Percentiles rank a stretch among this genome's conserved stretches.
phyloP scores from a whole-genome alignment of 257 asterid species.

The Leptodermis oblonga region DNA sequence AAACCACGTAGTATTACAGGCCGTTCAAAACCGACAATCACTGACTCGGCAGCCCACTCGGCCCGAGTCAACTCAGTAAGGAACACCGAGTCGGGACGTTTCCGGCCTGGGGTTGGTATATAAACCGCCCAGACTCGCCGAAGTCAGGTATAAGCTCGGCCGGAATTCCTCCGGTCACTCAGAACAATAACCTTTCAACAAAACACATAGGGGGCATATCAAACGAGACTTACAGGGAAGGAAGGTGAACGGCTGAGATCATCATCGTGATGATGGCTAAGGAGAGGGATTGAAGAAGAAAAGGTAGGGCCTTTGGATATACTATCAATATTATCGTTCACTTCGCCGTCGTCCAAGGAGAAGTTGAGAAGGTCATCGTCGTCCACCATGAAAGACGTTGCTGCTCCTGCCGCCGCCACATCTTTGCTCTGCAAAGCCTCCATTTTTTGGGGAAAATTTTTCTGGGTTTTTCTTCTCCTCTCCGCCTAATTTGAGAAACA shows the following conservation, averaged over 20 bases:
- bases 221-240: slow-evolving; percentile 32
- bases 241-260: slow-evolving; percentile 16
- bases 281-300: slow-evolving; percentile 21
- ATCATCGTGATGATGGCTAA: slow-evolving; percentile 16
- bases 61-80: slow-evolving; percentile 5
- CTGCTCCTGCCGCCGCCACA: slow-evolving; percentile 18
- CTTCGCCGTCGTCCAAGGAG: slow-evolving; percentile 54
- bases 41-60: slow-evolving; percentile 11
- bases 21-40: background rate
- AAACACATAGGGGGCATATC: background rate
- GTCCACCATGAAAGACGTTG: slow-evolving; percentile 37
- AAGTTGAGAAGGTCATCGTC: slow-evolving; percentile 73
- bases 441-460: slow-evolving; percentile 29
- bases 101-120: slow-evolving; percentile 1
- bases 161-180: background rate
- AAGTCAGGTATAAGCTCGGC: slow-evolving; percentile 34
- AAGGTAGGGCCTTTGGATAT: slow-evolving; percentile 10
- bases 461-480: background rate
- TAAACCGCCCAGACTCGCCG: slow-evolving; percentile 31
- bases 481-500: background rate
- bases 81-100: slow-evolving; percentile 28
- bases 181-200: slow-evolving; percentile 3
- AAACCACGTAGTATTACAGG: background rate
- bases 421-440: slow-evolving; percentile 35
- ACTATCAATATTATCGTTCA: slow-evolving; percentile 25